Evolutionary conservation across 306 rosid genomes (phyloP), one percentile per base, ranked within the genome.

Genomic region (Cucurbita maxima): DNA sequence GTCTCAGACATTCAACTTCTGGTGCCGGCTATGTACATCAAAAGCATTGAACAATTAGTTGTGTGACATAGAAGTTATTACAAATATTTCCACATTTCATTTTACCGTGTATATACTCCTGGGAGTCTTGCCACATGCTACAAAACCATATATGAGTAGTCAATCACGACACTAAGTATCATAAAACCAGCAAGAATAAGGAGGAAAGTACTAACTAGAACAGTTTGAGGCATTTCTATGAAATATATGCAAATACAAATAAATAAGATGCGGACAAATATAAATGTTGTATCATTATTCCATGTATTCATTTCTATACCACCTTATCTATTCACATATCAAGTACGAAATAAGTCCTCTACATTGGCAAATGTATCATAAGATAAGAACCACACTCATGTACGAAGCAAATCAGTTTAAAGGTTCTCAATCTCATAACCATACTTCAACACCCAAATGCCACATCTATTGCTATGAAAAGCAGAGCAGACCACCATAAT

Each of bases 251-350:
- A 62, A 38, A 38, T 22, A 76, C 73, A 58, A 63, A 57, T 34
- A 37, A 48, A 16, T 44, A 74, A 48, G 62, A 48, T 34, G 16
- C n/a, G 45, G 64, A 75, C 15, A 76, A 73, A 72, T 63, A 78
- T 37, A 59, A 74, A 60, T 79, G 45, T 72, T 71, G 71, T 73
- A 80, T 81, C 82, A 80, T 82, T 83, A 80, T 79, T 86, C 63
- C 82, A 87, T 70, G 88, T 90, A 83, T 86, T 90, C 80, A 86
- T 82, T 88, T 85, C 97, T 93, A 87, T 93, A 93, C 90, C 92
- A 81, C 86, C 84, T 82, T 84, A 82, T 86, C 86, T 90, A 93
- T 90, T 88, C 97, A 93, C 98, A 90, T 83, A 87, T 83, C 86
- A 87, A 78, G 82, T 61, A 34, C 50, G 72, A 75, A 52, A 76